Conservation (phyloP, 352 stramenopile species). For the Aphanomyces invadans region DNA sequence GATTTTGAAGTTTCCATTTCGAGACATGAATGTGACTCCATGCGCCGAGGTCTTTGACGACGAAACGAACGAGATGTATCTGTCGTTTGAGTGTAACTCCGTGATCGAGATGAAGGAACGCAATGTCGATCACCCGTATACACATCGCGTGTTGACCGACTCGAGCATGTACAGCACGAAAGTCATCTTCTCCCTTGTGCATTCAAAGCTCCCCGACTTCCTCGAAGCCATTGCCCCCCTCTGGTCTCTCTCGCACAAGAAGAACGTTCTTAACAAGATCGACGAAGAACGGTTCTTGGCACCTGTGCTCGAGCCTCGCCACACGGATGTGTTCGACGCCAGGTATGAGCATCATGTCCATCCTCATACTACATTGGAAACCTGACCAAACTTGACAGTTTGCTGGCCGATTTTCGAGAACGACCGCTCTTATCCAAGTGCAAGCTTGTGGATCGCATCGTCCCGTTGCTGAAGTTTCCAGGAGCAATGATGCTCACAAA, state of each 20-base stretch:
- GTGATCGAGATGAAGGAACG: constrained; percentile 69
- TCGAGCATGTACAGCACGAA: constrained; percentile 32
- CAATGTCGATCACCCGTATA: constrained; percentile 61
- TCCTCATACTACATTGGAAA: too few species aligned
- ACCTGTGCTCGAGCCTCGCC: constrained; percentile 48
- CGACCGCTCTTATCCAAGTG: constrained; percentile 40
- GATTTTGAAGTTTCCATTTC: constrained; percentile 78
- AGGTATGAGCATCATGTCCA: constrained; percentile 16
- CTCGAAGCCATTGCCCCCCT: constrained; percentile 46
- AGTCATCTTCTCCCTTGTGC: constrained; percentile 69
- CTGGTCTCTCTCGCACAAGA: constrained; percentile 28
- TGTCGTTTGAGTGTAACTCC: constrained; percentile 49
- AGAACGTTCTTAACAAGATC: constrained; percentile 52
- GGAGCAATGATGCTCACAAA: constrained; percentile 87
- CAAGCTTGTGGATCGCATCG: constrained; percentile 63
- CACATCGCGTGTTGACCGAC: constrained; percentile 31
- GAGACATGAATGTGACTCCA: constrained; percentile 44
- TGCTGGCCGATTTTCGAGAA: constrained; percentile 82
- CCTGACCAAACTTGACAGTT: too few species aligned
- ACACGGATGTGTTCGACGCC: constrained; percentile 62
- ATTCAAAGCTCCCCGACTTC: constrained; percentile 57
- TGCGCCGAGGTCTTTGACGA: constrained; percentile 45
- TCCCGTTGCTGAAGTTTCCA: constrained; percentile 79
- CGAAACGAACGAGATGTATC: constrained; percentile 40
- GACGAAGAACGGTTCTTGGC: constrained; percentile 60